Evolutionary conservation across 805 yeast species (phyloP), one percentile per base, ranked within the genome.

Genomic region (Pichia eremophila): DNA sequence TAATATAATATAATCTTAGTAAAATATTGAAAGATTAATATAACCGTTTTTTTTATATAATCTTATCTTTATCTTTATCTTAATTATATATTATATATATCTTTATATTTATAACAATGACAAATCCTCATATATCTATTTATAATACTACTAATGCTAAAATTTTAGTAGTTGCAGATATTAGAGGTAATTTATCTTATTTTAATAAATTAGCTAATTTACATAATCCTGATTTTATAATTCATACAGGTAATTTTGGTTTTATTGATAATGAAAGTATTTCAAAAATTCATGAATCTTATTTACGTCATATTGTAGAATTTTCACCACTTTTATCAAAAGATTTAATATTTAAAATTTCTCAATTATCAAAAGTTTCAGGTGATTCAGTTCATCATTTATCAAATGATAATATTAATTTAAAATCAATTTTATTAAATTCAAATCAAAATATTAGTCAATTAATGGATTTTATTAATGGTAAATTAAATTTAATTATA

Each of bases 241-340:
- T 83, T 14, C 89, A 83, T 57, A 79, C 87, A 5, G 90, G 91
- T n/a, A 81, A 79, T 51, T 84, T 83, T 66, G 95, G 95, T 12
- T 83, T 85, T 59, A 78, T 84, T 65, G 85, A 83, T 56, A 65
- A 65, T 35, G 74, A 72, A 17, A 75, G 84, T 40, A 70, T 83
- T 8, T 66, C 62, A 22, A 66, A 69, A 56, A 80, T 78, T 48
- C 75, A 74, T 59, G 81, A 73, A 57, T 77, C 72, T 44, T 81
- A 77, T 56, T 63, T 78, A 41, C 74, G 85, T 52, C 85, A 80
- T 55, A 75, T 83, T 32, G 83, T 83, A 12, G 82, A 81, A 49
- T 81, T 80, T 54, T 78, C 81, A 44, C 81, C 83, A 10, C 67
- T 81, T 18, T 57, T 83, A 28, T 75, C 75, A 10, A 70, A 70